Evolutionary conservation across 805 yeast species (phyloP).

Genomic region (Saccharomycodes ludwigii): DNA sequence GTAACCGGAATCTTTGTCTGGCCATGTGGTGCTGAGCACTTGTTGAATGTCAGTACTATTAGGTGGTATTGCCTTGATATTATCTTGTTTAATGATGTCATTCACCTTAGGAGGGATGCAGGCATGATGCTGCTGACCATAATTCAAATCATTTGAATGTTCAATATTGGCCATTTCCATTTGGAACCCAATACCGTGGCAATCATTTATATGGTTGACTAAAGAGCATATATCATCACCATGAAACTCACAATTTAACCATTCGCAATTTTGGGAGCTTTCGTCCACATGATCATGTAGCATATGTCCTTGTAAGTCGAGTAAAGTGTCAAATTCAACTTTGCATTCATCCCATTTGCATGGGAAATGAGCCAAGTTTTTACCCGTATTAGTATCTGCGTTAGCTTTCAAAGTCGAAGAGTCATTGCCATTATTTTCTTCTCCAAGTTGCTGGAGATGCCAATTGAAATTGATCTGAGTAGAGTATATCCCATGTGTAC

Average conservation of each 20-base stretch:
- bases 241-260: constrained; percentile 58
- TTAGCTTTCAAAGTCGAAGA: too few relatives aligned
- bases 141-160: too few relatives aligned
- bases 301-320: constrained; percentile 39
- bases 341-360: constrained; percentile 68
- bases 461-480: constrained; percentile 36
- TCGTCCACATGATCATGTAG: constrained; percentile 33
- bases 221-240: constrained; percentile 41
- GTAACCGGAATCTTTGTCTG: neutral
- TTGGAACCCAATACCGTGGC: constrained; percentile 29
- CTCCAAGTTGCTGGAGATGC: too few relatives aligned
- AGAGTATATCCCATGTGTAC: too few relatives aligned
- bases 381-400: constrained; percentile 10
- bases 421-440: too few relatives aligned
- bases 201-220: constrained; percentile 43
- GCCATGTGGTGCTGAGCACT: too few relatives aligned
- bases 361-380: too few relatives aligned
- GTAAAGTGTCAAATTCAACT: constrained; percentile 26
- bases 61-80: too few relatives aligned
- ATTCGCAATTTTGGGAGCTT: constrained; percentile 39
- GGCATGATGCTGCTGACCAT: too few relatives aligned
- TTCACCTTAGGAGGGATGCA: constrained; percentile 8
- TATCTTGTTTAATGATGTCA: constrained; percentile 9
- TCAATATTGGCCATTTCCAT: constrained; percentile 13
- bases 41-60: too few relatives aligned